phyloP scores from a whole-genome alignment of 208 protist species.

The Trypanosomatidae sp. region DNA sequence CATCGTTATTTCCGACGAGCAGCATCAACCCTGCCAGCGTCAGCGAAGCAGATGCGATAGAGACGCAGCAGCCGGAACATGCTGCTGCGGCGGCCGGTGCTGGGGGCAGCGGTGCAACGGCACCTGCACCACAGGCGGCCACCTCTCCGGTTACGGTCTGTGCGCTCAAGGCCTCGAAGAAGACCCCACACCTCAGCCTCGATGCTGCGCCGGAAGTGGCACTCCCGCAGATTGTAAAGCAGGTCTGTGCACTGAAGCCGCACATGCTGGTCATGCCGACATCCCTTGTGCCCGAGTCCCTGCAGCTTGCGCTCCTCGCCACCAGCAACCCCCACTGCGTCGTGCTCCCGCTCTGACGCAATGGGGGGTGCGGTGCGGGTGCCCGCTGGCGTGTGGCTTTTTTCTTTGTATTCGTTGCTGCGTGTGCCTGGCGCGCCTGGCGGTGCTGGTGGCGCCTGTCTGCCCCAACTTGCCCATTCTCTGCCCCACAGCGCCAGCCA shows the following conservation, averaged over 20 bases:
- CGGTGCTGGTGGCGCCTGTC: not conserved
- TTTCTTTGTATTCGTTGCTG: not conserved
- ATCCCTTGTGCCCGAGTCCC: slow-evolving; percentile 35
- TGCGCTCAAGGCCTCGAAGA: slow-evolving; percentile 63
- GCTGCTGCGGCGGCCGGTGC: not conserved
- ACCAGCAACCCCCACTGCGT: slow-evolving; percentile 65
- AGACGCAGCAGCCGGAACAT: not conserved
- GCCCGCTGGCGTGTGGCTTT: not conserved
- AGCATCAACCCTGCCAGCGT: not conserved
- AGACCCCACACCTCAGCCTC: slow-evolving; percentile 21
- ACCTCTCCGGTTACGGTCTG: slow-evolving; percentile 44
- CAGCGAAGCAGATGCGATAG: not conserved
- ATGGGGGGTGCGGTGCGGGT: not conserved
- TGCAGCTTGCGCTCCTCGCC: slow-evolving; percentile 57
- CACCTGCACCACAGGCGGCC: not conserved
- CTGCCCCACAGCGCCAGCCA: not conserved
- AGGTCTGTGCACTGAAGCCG: slow-evolving; percentile 50
- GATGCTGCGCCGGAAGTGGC: slow-evolving; percentile 37
- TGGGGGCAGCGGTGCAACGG: not conserved
- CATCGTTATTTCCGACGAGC: not conserved
- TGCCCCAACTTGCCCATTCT: not conserved
- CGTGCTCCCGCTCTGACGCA: slow-evolving; percentile 41
- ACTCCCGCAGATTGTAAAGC: slow-evolving; percentile 58
- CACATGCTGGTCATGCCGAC: slow-evolving; percentile 59
- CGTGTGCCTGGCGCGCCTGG: not conserved